phyloP scores from a whole-genome alignment of 495 filamentous ascomycete species.

The Tuber umbilicatum region DNA sequence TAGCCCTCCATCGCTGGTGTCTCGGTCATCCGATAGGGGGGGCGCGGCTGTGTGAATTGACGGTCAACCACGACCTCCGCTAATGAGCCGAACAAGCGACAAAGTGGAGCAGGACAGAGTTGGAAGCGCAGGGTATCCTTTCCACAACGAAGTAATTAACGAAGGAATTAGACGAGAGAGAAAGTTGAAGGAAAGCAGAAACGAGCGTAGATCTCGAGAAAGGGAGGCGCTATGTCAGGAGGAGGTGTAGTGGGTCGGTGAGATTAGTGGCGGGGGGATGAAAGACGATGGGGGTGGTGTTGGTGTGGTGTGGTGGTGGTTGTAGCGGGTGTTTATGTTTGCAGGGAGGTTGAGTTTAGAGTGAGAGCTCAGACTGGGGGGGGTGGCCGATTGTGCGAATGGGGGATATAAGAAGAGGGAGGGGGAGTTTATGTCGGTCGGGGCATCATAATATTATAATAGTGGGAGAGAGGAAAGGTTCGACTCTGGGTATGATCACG shows the following conservation, averaged over 20 bases:
- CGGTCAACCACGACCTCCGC: constrained; percentile 34
- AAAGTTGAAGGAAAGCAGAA: constrained; percentile 10
- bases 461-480: constrained; percentile 14
- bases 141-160: constrained; percentile 6
- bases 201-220: neutral
- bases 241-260: constrained; percentile 6
- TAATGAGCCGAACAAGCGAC: constrained; percentile 13
- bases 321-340: constrained; percentile 4
- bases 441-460: neutral
- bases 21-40: constrained; percentile 36
- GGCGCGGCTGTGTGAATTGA: constrained; percentile 19
- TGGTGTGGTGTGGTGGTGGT: constrained; percentile 12
- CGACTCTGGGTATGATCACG: neutral
- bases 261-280: constrained; percentile 1
- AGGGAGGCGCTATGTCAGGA: neutral
- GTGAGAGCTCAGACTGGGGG: constrained; percentile 16
- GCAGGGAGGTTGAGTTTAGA: constrained; percentile 16
- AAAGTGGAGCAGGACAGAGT: neutral
- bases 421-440: neutral
- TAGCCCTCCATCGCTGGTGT: constrained; percentile 31
- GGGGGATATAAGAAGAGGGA: neutral
- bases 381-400: constrained; percentile 5
- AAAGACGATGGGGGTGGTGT: constrained; percentile 5
- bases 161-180: constrained; percentile 11
- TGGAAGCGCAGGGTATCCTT: neutral